These are phyloP conservation scores for Sclerotinia sclerotiorum DNA, from an alignment of 2,329 filamentous ascomycete species.

Conservation along the genomic window DNA sequence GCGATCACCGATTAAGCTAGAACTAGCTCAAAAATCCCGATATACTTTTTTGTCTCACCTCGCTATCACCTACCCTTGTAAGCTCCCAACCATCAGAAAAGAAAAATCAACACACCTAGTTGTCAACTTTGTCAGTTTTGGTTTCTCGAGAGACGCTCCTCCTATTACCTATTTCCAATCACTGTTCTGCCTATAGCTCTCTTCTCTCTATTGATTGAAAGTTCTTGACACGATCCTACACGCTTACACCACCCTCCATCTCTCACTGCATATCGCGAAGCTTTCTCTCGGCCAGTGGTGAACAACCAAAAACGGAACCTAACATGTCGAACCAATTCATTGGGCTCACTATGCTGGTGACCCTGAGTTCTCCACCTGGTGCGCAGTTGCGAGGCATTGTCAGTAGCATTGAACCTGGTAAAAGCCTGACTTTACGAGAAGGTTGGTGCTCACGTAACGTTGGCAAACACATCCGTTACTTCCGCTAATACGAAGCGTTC, in stretches of 20 bases:
- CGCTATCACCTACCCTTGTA: constrained; percentile 20
- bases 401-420: constrained; percentile 40
- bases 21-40: not conserved
- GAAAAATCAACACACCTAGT: constrained; percentile 6
- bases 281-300: constrained; percentile 19
- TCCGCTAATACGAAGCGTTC: constrained; percentile 8
- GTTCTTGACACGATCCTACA: not conserved
- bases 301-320: constrained; percentile 25
- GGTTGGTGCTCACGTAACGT: constrained; percentile 31
- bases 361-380: constrained; percentile 39
- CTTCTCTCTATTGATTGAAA: constrained; percentile 1
- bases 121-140: constrained; percentile 12
- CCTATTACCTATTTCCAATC: not conserved
- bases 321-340: constrained; percentile 41
- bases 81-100: constrained; percentile 16
- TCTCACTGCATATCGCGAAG: constrained; percentile 17
- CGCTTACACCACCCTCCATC: constrained; percentile 15
- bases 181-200: not conserved
- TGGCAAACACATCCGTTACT: constrained; percentile 6
- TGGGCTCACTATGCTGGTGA: constrained; percentile 43
- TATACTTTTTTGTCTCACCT: constrained; percentile 19
- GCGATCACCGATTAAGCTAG: constrained; percentile 1
- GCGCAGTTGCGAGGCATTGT: constrained; percentile 41
- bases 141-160: not conserved
- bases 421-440: constrained; percentile 41